Conservation (phyloP, 345 rosid species). For the Gossypium raimondii region DNA sequence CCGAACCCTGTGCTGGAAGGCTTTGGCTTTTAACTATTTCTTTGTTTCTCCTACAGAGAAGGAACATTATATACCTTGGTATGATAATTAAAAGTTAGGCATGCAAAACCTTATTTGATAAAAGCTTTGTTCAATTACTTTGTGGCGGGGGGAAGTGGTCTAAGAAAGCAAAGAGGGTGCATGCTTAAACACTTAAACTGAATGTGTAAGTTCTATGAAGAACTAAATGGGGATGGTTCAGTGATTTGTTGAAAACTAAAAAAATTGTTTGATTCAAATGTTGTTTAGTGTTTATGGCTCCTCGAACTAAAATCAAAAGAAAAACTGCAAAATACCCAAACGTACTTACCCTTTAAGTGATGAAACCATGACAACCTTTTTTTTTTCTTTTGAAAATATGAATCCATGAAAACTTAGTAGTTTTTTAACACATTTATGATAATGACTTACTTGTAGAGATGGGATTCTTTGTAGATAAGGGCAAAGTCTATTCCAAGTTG, state of each 20-base stretch:
- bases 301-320: neutral
- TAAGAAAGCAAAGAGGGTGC: neutral
- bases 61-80: neutral
- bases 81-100: neutral
- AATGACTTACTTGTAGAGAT: slow-evolving; percentile 25
- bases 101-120: neutral
- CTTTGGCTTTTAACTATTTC: slow-evolving; percentile 25
- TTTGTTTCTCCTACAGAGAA: slow-evolving; percentile 10
- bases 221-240: neutral
- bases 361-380: neutral
- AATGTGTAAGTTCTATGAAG: neutral
- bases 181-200: neutral
- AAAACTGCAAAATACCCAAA: neutral
- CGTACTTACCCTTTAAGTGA: neutral
- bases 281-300: neutral
- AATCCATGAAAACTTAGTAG: neutral
- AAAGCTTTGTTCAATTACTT: neutral
- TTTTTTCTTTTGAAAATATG: no score
- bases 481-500: slow-evolving; percentile 32
- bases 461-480: slow-evolving; percentile 27
- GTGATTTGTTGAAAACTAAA: neutral
- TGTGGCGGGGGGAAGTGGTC: neutral
- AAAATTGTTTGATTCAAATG: neutral
- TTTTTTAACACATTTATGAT: neutral
- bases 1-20: slow-evolving; percentile 16